Evolutionary conservation across 352 stramenopile genomes (phyloP).

Genomic region (Phytophthora lateralis): DNA sequence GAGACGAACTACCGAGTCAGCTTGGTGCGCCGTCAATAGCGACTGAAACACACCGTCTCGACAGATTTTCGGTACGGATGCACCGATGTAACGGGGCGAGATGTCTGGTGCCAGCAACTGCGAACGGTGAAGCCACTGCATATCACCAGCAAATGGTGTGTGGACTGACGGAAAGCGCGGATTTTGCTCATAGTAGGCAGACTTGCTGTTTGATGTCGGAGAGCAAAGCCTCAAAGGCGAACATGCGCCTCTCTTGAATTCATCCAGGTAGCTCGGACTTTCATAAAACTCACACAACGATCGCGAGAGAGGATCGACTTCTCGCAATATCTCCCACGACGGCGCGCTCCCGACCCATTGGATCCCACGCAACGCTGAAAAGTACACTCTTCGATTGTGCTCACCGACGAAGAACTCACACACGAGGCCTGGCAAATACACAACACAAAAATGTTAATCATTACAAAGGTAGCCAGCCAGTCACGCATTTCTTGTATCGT

Average conservation of each 20-base stretch:
- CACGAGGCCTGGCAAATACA: constrained; percentile 33
- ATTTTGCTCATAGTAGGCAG: constrained; percentile 56
- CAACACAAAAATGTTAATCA: neutral
- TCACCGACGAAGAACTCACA: constrained; percentile 69
- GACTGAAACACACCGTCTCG: constrained; percentile 58
- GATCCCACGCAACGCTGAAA: constrained; percentile 49
- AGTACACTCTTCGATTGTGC: constrained; percentile 39
- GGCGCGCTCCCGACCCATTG: constrained; percentile 45
- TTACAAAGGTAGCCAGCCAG: neutral
- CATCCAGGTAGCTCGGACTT: neutral
- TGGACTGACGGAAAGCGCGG: constrained; percentile 69
- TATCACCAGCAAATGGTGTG: constrained; percentile 40
- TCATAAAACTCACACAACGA: constrained; percentile 38
- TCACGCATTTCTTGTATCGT: constrained; percentile 2
- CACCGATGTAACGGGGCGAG: constrained; percentile 55
- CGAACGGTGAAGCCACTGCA: constrained; percentile 62
- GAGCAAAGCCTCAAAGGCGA: constrained; percentile 6
- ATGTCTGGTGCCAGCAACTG: constrained; percentile 51
- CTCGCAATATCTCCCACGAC: constrained; percentile 49
- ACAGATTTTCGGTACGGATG: constrained; percentile 62
- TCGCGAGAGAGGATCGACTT: constrained; percentile 46
- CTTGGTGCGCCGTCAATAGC: constrained; percentile 50
- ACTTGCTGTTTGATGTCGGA: constrained; percentile 2
- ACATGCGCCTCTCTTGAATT: neutral
- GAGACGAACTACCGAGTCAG: constrained; percentile 55